Evolutionary conservation across 495 filamentous ascomycete species (phyloP).

Genomic region (Tuber melanosporum): DNA sequence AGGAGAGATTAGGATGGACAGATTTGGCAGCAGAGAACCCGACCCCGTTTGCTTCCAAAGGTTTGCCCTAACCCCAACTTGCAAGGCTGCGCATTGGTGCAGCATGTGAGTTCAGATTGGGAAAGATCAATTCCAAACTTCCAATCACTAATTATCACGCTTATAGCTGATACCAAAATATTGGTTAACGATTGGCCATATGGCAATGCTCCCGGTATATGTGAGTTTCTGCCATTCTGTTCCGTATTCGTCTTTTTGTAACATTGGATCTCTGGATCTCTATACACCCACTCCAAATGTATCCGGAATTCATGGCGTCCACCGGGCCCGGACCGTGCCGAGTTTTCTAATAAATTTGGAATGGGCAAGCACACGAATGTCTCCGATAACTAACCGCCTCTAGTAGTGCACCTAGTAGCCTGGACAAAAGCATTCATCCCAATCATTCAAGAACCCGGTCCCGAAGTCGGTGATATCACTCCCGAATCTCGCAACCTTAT

Average conservation of each 20-base stretch:
- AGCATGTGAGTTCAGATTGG: not conserved
- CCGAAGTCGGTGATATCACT: slow-evolving; percentile 63
- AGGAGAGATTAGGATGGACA: slow-evolving; percentile 66
- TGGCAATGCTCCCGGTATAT: slow-evolving; percentile 61
- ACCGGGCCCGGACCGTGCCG: not conserved
- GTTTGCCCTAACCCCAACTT: slow-evolving; percentile 13
- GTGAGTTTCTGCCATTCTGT: slow-evolving; percentile 6
- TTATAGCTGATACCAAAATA: slow-evolving; percentile 50
- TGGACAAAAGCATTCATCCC: slow-evolving; percentile 59
- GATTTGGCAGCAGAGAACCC: slow-evolving; percentile 38
- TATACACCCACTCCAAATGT: not conserved
- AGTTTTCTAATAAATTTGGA: not conserved
- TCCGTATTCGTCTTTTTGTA: not conserved
- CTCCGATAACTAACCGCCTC: not conserved
- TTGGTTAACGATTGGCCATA: slow-evolving; percentile 91
- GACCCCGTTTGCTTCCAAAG: slow-evolving; percentile 33
- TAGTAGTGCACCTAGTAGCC: slow-evolving; percentile 58
- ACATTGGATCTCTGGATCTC: not conserved
- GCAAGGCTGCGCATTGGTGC: not conserved
- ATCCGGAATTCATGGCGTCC: not conserved
- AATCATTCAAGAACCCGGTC: slow-evolving; percentile 45
- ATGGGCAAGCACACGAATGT: not conserved
- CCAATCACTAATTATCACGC: slow-evolving; percentile 1
- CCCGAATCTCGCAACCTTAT: slow-evolving; percentile 57
- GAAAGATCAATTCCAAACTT: not conserved